Percentiles rank a stretch among this genome's conserved stretches.
These are phyloP conservation scores for Fagus sylvatica DNA, from an alignment of 306 rosid species.

Conservation along the genomic window DNA sequence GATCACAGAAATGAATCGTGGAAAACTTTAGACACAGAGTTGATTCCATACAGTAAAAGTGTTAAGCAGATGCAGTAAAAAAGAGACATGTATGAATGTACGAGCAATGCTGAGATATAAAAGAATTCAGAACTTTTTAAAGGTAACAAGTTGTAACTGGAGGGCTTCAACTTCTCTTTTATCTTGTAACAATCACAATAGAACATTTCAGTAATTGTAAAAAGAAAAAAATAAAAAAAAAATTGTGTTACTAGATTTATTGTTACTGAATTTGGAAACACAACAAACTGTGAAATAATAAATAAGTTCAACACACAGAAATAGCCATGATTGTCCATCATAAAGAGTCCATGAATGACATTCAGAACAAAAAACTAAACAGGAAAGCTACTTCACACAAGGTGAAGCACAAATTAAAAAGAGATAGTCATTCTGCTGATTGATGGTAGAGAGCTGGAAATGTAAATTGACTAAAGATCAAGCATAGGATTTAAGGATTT, in stretches of 20 bases:
- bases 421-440: background rate
- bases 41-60: background rate
- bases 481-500: background rate
- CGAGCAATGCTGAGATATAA: no score
- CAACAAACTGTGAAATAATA: background rate
- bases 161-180: no score
- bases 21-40: background rate
- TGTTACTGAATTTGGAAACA: background rate
- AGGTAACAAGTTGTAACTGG: no score
- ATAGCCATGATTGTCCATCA: background rate
- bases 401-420: background rate
- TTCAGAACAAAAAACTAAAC: background rate
- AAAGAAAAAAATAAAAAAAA: background rate
- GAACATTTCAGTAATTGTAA: no score
- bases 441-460: background rate
- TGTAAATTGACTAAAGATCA: background rate
- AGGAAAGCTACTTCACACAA: background rate
- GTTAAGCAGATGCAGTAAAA: no score
- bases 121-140: no score
- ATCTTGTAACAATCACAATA: no score
- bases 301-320: background rate
- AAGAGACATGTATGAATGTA: no score
- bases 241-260: no score
- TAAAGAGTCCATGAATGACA: background rate
- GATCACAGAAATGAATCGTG: background rate